Conservation (phyloP, 2,329 filamentous ascomycete genomes). For the Metarhizium brunneum region DNA sequence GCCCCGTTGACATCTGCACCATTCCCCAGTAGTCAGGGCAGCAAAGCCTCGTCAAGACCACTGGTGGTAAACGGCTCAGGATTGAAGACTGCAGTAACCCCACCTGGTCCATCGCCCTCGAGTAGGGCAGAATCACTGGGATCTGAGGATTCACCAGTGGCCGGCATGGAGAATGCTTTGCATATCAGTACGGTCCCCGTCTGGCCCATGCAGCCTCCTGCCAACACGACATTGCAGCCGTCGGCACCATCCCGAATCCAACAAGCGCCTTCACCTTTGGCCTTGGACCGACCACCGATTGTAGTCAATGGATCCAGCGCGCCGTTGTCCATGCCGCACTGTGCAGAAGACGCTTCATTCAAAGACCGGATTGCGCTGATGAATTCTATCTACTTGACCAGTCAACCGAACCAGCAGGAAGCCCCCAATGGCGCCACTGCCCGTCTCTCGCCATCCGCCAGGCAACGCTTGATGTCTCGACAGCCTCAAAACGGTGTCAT, state of each 20-base stretch:
- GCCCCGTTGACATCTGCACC: slow-evolving; percentile 28
- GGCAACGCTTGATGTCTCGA: slow-evolving; percentile 29
- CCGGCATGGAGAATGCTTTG: slow-evolving; percentile 18
- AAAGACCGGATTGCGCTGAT: slow-evolving; percentile 32
- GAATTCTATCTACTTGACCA: slow-evolving; percentile 20
- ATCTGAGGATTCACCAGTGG: slow-evolving; percentile 13
- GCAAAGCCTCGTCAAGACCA: slow-evolving; percentile 30
- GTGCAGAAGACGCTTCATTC: slow-evolving; percentile 30
- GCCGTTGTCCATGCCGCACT: slow-evolving; percentile 6
- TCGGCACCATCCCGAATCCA: background rate
- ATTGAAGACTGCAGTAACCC: slow-evolving; percentile 21
- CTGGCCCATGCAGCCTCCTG: slow-evolving; percentile 1
- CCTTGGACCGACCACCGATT: slow-evolving; percentile 19
- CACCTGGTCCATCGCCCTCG: slow-evolving; percentile 12
- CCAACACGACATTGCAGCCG: slow-evolving; percentile 3
- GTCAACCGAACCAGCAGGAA: slow-evolving; percentile 21
- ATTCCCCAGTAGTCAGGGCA: slow-evolving; percentile 24
- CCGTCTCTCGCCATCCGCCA: slow-evolving; percentile 22
- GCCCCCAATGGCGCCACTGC: slow-evolving; percentile 17
- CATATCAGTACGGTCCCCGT: slow-evolving; percentile 14
- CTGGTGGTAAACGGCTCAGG: slow-evolving; percentile 44
- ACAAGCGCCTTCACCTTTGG: slow-evolving; percentile 8
- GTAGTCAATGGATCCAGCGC: slow-evolving; percentile 26
- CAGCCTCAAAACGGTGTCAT: slow-evolving; percentile 39
- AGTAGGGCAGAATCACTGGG: slow-evolving; percentile 9